Evolutionary conservation across 148 eudicot genomes (phyloP).

Genomic region (Cornus florida): DNA sequence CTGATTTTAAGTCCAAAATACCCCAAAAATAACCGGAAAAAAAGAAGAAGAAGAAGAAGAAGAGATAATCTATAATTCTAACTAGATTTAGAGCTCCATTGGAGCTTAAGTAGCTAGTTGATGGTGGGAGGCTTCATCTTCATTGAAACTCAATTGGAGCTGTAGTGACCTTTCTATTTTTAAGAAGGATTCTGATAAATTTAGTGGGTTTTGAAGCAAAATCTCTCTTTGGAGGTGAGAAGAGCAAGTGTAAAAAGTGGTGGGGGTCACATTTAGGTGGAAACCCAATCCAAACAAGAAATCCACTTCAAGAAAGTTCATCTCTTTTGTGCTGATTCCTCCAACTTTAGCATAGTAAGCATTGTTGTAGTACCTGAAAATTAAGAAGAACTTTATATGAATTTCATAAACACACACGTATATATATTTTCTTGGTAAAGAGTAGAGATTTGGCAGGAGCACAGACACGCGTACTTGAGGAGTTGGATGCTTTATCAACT

Average conservation of each 20-base stretch:
- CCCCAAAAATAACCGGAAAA: neutral
- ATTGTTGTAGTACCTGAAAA: slow-evolving; percentile 62
- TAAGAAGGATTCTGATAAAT: slow-evolving; percentile 21
- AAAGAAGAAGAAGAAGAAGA: neutral
- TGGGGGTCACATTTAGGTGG: slow-evolving; percentile 54
- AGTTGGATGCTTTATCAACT: no score
- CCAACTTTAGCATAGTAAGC: slow-evolving; percentile 67
- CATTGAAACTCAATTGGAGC: slow-evolving; percentile 28
- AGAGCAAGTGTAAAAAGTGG: slow-evolving; percentile 45
- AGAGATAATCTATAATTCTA: slow-evolving; percentile 7
- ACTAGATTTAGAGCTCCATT: neutral
- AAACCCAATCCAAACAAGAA: slow-evolving; percentile 61
- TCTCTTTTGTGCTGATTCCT: slow-evolving; percentile 58
- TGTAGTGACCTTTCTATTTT: slow-evolving; percentile 15
- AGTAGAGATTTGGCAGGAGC: no score
- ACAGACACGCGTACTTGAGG: no score
- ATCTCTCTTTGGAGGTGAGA: slow-evolving; percentile 46
- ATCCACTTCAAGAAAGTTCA: slow-evolving; percentile 62
- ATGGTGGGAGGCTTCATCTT: slow-evolving; percentile 38
- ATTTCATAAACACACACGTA: neutral
- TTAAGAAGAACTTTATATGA: neutral
- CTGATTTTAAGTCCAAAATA: neutral
- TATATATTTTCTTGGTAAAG: no score
- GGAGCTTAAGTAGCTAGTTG: slow-evolving; percentile 4
- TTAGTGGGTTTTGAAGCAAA: slow-evolving; percentile 25